A percentile compares a stretch with the other conserved stretches of the same genome.
Evolutionary conservation across 2,329 filamentous ascomycete genomes (phyloP).

Genomic region (Leptosphaerulina australis): DNA sequence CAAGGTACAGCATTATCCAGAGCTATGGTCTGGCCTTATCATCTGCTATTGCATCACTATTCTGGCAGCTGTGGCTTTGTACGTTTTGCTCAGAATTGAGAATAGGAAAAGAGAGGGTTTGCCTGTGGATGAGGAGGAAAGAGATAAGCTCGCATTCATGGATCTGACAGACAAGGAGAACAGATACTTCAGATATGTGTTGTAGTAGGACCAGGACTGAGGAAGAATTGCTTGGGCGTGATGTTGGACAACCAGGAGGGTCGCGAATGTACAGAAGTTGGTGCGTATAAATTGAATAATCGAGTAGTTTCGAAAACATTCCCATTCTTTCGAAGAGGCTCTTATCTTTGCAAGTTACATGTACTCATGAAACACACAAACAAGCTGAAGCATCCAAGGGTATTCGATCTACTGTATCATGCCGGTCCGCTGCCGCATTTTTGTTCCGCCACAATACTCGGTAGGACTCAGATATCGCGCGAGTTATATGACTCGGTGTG

Average conservation of each 20-base stretch:
- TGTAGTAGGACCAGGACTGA: constrained; percentile 20
- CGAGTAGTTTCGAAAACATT: background rate
- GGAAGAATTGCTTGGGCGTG: background rate
- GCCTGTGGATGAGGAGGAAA: constrained; percentile 63
- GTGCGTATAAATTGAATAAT: background rate
- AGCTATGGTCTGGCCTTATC: constrained; percentile 72
- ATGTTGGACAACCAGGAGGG: background rate
- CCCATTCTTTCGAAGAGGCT: background rate
- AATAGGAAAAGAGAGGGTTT: constrained; percentile 58
- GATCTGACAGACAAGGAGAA: constrained; percentile 65
- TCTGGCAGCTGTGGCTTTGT: constrained; percentile 60
- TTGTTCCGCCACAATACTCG: constrained; percentile 7
- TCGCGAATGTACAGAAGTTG: background rate
- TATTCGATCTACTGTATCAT: constrained; percentile 2
- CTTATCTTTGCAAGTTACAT: too few relatives aligned
- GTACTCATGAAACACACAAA: too few relatives aligned
- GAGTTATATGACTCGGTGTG: too few relatives aligned
- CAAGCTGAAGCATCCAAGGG: constrained; percentile 10
- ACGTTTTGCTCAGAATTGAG: constrained; percentile 60
- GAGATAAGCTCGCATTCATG: constrained; percentile 55
- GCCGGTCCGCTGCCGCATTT: background rate
- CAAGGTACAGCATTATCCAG: constrained; percentile 70
- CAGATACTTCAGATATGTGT: constrained; percentile 62
- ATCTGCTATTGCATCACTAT: constrained; percentile 70
- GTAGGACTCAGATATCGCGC: constrained; percentile 4